These are phyloP conservation scores for Carpinus fangiana DNA, from an alignment of 306 rosid genomes.

Conservation along the genomic window DNA sequence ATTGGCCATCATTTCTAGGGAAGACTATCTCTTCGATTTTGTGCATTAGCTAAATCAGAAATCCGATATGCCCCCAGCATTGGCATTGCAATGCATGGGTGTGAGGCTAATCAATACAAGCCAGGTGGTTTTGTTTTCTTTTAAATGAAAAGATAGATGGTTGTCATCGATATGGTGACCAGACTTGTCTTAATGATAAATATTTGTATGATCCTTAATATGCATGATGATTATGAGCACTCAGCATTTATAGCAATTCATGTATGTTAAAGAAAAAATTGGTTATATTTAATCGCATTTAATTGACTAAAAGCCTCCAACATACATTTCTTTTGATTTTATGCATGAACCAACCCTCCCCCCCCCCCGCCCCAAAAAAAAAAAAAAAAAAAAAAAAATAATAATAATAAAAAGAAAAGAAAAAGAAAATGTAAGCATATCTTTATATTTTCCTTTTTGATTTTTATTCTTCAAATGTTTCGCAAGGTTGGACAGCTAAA, in stretches of 20 bases:
- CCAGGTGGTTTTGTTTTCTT: background rate
- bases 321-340: background rate
- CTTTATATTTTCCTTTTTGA: constrained; percentile 3
- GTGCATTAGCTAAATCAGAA: background rate
- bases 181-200: background rate
- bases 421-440: background rate
- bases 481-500: constrained; percentile 70
- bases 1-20: constrained; percentile 3
- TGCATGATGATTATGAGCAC: background rate
- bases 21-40: background rate
- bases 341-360: background rate
- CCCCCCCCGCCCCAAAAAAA: too few relatives aligned
- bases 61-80: background rate
- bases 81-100: background rate
- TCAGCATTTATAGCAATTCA: background rate
- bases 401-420: too few relatives aligned
- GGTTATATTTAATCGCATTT: too few relatives aligned
- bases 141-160: background rate
- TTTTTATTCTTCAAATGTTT: constrained; percentile 31
- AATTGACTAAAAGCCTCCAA: too few relatives aligned
- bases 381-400: too few relatives aligned
- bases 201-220: background rate
- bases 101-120: background rate
- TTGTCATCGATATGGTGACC: background rate
- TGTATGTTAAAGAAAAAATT: background rate